A percentile compares a stretch with the other conserved stretches of the same genome.
Evolutionary conservation across 805 yeast species (phyloP).

Genomic region (Dipodascus geniculatus): DNA sequence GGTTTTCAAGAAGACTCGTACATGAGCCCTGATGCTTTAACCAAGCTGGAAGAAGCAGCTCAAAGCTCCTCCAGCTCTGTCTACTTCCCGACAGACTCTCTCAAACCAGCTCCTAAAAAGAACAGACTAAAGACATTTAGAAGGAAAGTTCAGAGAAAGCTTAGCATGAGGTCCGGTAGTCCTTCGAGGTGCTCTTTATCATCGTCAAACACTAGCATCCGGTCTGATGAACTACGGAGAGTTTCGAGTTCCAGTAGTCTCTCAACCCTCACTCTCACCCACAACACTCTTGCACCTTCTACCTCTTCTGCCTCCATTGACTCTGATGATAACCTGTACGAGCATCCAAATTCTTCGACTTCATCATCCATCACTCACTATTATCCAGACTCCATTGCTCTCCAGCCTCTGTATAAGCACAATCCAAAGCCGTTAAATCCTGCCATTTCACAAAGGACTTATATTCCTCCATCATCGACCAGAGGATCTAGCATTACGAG

Average conservation of each 20-base stretch:
- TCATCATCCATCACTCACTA: background rate
- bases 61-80: constrained; percentile 2
- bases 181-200: constrained; percentile 6
- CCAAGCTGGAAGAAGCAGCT: background rate
- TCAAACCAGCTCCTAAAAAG: background rate
- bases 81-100: constrained; percentile 1
- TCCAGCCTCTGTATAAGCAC: background rate
- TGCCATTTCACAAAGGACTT: background rate
- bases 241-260: background rate
- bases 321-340: background rate
- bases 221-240: background rate
- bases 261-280: background rate
- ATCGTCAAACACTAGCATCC: constrained; percentile 1
- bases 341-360: background rate
- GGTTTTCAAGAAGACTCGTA: background rate
- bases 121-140: background rate
- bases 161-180: background rate
- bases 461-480: background rate
- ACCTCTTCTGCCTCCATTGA: background rate
- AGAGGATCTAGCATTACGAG: background rate
- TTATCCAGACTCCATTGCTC: background rate
- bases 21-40: background rate
- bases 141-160: background rate
- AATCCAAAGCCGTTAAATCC: background rate
- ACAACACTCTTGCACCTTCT: background rate